These are phyloP conservation scores for Durio zibethinus DNA, from an alignment of 345 rosid genomes.

Conservation along the genomic window DNA sequence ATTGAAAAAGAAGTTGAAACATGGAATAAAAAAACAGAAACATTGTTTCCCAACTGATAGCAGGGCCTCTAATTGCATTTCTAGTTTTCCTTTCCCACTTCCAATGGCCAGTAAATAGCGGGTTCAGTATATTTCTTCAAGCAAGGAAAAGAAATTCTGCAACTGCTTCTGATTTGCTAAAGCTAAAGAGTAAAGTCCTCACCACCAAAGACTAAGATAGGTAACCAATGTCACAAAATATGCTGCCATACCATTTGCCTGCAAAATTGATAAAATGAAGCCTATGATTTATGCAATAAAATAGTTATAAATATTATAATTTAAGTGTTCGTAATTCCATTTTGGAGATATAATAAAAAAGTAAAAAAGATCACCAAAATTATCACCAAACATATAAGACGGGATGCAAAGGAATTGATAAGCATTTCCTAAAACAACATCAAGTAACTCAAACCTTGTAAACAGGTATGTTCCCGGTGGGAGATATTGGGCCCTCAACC, in stretches of 20 bases:
- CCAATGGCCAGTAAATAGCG: background rate
- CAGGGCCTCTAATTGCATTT: background rate
- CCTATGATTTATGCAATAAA: conserved; percentile 6
- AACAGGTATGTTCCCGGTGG: conserved; percentile 77
- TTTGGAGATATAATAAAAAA: background rate
- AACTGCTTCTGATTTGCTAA: background rate
- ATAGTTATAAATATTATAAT: background rate
- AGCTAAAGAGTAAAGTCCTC: conserved; percentile 30
- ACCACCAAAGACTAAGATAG: conserved; percentile 96
- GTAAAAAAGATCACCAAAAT: background rate
- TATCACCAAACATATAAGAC: background rate
- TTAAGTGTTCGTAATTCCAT: background rate
- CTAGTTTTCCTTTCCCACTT: background rate
- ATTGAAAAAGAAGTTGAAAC: background rate
- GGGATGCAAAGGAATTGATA: background rate
- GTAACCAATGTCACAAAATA: conserved; percentile 70
- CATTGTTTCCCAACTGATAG: background rate
- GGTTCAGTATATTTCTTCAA: background rate
- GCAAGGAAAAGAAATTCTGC: background rate
- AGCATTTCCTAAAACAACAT: background rate
- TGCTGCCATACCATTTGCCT: conserved; percentile 93
- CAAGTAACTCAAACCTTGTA: conserved; percentile 57
- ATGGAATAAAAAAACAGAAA: background rate
- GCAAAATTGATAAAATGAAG: conserved; percentile 22
- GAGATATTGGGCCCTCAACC: conserved; percentile 88